These are phyloP conservation scores for Dissophora globulifera DNA, from an alignment of 192 early-diverging fungal genomes.

Conservation along the genomic window DNA sequence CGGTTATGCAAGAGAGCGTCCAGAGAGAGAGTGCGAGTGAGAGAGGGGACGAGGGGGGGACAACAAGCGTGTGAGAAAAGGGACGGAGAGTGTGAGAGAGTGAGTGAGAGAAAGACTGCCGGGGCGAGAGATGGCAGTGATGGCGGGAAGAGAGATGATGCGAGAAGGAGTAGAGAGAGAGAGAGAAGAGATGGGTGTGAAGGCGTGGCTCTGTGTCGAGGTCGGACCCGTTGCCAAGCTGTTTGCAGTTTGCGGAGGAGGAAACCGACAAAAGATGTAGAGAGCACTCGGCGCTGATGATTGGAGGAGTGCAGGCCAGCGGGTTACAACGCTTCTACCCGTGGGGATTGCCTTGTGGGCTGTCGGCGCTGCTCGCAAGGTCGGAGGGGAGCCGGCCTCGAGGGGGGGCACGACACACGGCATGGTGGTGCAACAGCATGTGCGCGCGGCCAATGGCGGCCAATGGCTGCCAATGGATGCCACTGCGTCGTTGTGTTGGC, in stretches of 20 bases:
- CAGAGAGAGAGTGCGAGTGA: background rate
- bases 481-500: no score
- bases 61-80: background rate
- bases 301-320: background rate
- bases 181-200: background rate
- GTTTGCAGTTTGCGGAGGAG: background rate
- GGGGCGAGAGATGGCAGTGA: background rate
- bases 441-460: no score
- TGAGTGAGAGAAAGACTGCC: background rate
- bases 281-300: background rate
- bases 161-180: background rate
- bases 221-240: no score
- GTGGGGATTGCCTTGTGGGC: no score
- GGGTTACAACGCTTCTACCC: no score
- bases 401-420: no score
- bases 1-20: no score
- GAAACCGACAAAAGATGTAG: background rate
- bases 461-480: no score
- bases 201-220: no score
- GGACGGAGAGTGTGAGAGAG: background rate
- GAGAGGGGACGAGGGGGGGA: background rate
- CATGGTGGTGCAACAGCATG: no score
- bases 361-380: no score
- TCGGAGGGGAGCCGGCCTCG: no score
- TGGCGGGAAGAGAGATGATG: background rate